phyloP scores from a whole-genome alignment of 139 green algal species.

The Pseudopediastrum boryanum region DNA sequence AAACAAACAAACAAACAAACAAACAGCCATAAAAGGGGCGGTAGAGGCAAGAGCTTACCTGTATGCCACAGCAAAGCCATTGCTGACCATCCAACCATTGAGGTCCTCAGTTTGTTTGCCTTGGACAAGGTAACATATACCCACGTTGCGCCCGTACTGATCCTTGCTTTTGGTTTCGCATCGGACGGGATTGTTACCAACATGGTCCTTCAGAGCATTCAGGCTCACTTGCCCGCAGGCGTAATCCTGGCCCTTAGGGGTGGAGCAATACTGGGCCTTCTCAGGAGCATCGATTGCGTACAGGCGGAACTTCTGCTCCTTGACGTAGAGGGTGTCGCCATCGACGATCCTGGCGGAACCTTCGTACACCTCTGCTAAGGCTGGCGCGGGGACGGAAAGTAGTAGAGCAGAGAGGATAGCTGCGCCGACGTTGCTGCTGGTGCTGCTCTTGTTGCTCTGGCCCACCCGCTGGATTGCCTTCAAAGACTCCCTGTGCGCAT shows the following conservation, averaged over 20 bases:
- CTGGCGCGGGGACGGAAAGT: neutral
- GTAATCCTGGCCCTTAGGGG: constrained; percentile 35
- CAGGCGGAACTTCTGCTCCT: constrained; percentile 50
- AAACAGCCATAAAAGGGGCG: neutral
- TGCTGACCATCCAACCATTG: constrained; percentile 71
- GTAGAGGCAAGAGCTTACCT: constrained; percentile 50
- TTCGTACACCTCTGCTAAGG: constrained; percentile 26
- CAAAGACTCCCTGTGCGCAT: no score
- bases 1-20: neutral
- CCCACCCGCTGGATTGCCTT: no score
- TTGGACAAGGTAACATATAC: constrained; percentile 51
- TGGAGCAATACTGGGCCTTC: constrained; percentile 70
- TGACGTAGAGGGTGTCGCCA: constrained; percentile 74
- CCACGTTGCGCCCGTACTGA: constrained; percentile 75
- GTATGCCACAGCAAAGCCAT: constrained; percentile 83
- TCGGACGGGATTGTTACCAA: constrained; percentile 42
- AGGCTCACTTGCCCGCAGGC: constrained; percentile 36
- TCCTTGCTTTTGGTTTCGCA: constrained; percentile 70
- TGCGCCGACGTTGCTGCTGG: constrained; percentile 6
- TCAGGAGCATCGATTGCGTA: constrained; percentile 85
- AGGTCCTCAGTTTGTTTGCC: constrained; percentile 54
- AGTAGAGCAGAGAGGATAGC: constrained; percentile 10
- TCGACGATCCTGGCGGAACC: constrained; percentile 64
- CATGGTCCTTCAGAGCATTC: constrained; percentile 47
- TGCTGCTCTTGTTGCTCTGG: no score